phyloP scores from a whole-genome alignment of 345 rosid species.

The Heritiera littoralis region DNA sequence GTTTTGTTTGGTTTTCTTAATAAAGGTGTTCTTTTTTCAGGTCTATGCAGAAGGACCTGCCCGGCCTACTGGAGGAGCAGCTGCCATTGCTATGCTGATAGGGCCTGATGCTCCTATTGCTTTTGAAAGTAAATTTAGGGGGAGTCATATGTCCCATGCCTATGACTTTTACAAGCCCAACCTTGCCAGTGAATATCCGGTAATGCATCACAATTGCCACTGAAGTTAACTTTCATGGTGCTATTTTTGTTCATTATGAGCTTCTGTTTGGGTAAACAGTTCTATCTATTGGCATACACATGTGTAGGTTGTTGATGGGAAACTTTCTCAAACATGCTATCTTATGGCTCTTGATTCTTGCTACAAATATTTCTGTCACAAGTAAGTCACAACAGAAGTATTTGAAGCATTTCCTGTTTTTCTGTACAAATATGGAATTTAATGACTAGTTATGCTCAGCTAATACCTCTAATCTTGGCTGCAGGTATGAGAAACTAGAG shows the following conservation, averaged over 20 bases:
- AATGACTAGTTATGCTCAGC: conserved; percentile 12
- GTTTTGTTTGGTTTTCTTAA: conserved; percentile 13
- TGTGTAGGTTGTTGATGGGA: conserved; percentile 96
- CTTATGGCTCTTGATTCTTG: conserved; percentile 96
- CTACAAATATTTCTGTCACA: conserved; percentile 77
- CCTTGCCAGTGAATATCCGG: conserved; percentile 99
- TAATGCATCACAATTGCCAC: conserved; percentile 31
- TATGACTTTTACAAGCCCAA: conserved; percentile 99
- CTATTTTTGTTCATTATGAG: not conserved
- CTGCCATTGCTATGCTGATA: conserved; percentile 86
- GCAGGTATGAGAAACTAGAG: conserved; percentile 80
- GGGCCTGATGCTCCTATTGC: conserved; percentile 95
- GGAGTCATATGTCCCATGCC: conserved; percentile 95
- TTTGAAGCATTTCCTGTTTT: conserved; percentile 1
- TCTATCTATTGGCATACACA: conserved; percentile 7
- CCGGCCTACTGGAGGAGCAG: conserved; percentile 99
- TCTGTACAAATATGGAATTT: conserved; percentile 11
- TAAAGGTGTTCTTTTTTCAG: conserved; percentile 44
- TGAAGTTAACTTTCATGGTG: not conserved
- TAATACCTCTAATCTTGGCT: conserved; percentile 22
- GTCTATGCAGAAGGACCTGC: conserved; percentile 99
- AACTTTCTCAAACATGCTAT: conserved; percentile 98
- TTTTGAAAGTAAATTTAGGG: conserved; percentile 94
- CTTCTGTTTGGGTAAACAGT: conserved; percentile 7
- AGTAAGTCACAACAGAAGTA: conserved; percentile 47